Percentiles rank a stretch among this genome's conserved stretches.
phyloP scores from a whole-genome alignment of 2,329 filamentous ascomycete species.

The Acephala macrosclerotiorum region DNA sequence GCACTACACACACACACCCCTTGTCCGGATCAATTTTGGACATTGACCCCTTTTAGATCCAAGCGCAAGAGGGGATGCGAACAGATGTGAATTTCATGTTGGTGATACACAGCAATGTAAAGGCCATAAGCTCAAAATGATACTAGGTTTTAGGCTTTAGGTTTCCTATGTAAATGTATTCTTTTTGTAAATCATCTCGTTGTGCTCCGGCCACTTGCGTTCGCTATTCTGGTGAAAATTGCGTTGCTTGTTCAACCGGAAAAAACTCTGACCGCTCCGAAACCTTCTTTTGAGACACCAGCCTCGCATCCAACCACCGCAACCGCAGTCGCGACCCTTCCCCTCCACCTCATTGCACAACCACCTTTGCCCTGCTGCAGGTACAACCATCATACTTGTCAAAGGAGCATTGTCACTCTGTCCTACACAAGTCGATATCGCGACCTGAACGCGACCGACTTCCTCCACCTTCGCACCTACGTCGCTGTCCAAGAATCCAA shows the following conservation, averaged over 20 bases:
- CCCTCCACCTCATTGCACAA: constrained; percentile 5
- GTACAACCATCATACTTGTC: constrained; percentile 15
- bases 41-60: constrained; percentile 6
- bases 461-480: constrained; percentile 4
- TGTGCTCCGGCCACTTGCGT: no score
- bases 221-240: no score
- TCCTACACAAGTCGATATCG: constrained; percentile 9
- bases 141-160: no score
- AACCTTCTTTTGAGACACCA: not conserved
- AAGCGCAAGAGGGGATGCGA: not conserved
- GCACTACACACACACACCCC: not conserved
- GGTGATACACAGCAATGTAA: not conserved
- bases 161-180: no score
- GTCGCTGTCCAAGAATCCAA: constrained; percentile 5
- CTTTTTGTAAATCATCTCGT: no score
- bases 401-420: not conserved
- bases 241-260: no score
- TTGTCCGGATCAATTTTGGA: not conserved
- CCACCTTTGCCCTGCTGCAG: constrained; percentile 10
- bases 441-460: constrained; percentile 17
- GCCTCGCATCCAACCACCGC: not conserved
- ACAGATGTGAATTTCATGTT: not conserved
- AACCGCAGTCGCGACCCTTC: not conserved
- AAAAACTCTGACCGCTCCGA: no score
- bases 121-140: not conserved